Base-by-base conservation (phyloP, 768 basidiomycete species). In the Serendipita vermifera region DNA sequence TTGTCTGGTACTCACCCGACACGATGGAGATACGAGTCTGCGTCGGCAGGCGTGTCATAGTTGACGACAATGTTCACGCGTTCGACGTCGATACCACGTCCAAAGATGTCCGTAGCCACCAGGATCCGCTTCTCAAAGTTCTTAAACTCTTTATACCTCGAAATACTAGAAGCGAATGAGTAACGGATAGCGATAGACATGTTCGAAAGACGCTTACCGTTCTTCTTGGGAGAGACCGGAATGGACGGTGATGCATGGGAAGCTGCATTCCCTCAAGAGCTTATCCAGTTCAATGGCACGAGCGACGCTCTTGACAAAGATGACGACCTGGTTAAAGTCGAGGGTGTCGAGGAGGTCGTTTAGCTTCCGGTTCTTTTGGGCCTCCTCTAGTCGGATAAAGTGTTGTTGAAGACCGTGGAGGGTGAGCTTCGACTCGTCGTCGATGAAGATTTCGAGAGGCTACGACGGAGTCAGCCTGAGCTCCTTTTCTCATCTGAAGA, bases 61-160 rank as follows among this genome's bases (percentile, higher is more conserved):
- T 99, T 99, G 74, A 99, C 80, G 53, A 99, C 96, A 58, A 98
- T 97, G 72, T 99, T 99, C 64, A 99, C 96, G 59, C 96, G 91
- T 69, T 99, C 96, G 20, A 99, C 94, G 73, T 99, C 96, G 61
- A 99, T 99, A 62, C 94, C 96, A 69, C 96, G 89, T 59, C 96
- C 96, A 59, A 99, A 99, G 62, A 99, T 98, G 69, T 99, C 96
- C 17, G 96, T 99, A 17, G 93, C 94, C 38, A 99, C 96, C 17
- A 99, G 78, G 61, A 99, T 97, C 61, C 96, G 91, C 73, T 97
- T 99, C 75, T 99, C 96, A 62, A 99, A 99, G 15, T 89, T 88
- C 72, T 99, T 99, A 79, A 99, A 99, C 33, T 93, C 90, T 26
- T 88, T 87, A 73, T 98, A 99, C 14, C 94, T 87, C 57, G 78